A percentile compares a stretch with the other conserved stretches of the same genome.
These are phyloP conservation scores for Verticillium nubilum DNA, from an alignment of 2,329 filamentous ascomycete genomes.

Conservation along the genomic window DNA sequence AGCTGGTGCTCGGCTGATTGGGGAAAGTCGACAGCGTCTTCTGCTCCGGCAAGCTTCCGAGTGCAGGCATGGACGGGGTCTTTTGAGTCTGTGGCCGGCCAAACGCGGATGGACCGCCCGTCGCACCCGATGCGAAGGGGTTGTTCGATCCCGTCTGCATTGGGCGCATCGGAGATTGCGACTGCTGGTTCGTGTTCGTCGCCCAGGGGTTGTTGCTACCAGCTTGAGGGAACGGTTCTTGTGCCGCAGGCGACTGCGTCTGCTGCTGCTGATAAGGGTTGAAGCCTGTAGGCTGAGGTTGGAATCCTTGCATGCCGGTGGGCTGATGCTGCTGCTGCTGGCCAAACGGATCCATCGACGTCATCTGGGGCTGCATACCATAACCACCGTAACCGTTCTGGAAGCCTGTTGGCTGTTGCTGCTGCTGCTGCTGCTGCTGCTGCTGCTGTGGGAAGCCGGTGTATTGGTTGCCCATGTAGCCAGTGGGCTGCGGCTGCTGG, in stretches of 20 bases:
- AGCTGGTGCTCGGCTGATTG: slow-evolving; percentile 37
- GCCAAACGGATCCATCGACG: slow-evolving; percentile 62
- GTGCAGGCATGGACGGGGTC: slow-evolving; percentile 57
- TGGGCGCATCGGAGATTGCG: slow-evolving; percentile 63
- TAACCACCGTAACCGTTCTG: slow-evolving; percentile 68
- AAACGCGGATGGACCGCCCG: slow-evolving; percentile 42
- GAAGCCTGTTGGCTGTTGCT: too few relatives aligned
- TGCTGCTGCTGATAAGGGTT: slow-evolving; percentile 43
- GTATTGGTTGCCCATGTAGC: slow-evolving; percentile 56
- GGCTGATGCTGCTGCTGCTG: slow-evolving; percentile 36
- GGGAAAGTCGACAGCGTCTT: slow-evolving; percentile 63
- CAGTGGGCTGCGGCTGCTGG: slow-evolving; percentile 73
- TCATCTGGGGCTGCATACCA: slow-evolving; percentile 58
- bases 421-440: slow-evolving; percentile 29
- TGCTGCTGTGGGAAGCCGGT: slow-evolving; percentile 45
- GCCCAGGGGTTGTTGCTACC: slow-evolving; percentile 97
- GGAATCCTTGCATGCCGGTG: slow-evolving; percentile 22
- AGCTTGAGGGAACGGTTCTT: slow-evolving; percentile 61
- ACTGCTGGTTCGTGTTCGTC: slow-evolving; percentile 47
- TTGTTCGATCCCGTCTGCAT: slow-evolving; percentile 96
- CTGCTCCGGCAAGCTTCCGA: slow-evolving; percentile 77
- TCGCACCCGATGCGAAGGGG: slow-evolving; percentile 63
- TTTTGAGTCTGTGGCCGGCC: slow-evolving; percentile 54
- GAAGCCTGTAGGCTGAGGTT: slow-evolving; percentile 44
- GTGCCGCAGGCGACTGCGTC: slow-evolving; percentile 34